These are phyloP conservation scores for Fraxinus platypoda DNA, from an alignment of 305 asterid genomes.

Conservation along the genomic window DNA sequence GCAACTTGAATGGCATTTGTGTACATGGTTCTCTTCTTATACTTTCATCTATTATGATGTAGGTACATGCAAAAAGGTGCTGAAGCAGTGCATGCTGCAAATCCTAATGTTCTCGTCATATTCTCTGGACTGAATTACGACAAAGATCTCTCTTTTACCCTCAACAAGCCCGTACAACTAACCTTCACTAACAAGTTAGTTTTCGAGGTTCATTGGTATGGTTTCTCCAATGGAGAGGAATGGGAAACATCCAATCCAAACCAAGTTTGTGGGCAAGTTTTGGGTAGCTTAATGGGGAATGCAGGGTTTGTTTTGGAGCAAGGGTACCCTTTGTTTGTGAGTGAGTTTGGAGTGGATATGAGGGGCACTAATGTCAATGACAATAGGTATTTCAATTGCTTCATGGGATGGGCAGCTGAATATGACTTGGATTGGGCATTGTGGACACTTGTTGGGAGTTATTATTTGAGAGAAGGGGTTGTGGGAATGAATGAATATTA, in stretches of 20 bases:
- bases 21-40: neutral
- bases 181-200: slow-evolving; percentile 63
- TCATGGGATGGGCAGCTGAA: slow-evolving; percentile 92
- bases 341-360: slow-evolving; percentile 83
- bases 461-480: slow-evolving; percentile 66
- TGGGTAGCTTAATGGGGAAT: slow-evolving; percentile 36
- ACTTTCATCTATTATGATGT: neutral
- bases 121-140: slow-evolving; percentile 73
- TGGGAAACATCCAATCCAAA: slow-evolving; percentile 72
- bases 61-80: slow-evolving; percentile 91
- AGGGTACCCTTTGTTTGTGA: slow-evolving; percentile 86
- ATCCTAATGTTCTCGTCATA: slow-evolving; percentile 63
- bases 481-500: slow-evolving; percentile 67
- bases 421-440: slow-evolving; percentile 81
- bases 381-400: slow-evolving; percentile 76
- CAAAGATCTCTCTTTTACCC: slow-evolving; percentile 65
- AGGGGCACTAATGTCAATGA: slow-evolving; percentile 85
- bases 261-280: slow-evolving; percentile 68
- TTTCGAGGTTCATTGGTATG: slow-evolving; percentile 85
- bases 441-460: slow-evolving; percentile 87
- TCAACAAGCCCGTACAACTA: slow-evolving; percentile 39
- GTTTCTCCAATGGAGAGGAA: slow-evolving; percentile 62
- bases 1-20: neutral
- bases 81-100: slow-evolving; percentile 81
- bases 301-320: slow-evolving; percentile 62